Conservation (phyloP, 2,329 filamentous ascomycete genomes). For the Nannizziopsis barbatae region DNA sequence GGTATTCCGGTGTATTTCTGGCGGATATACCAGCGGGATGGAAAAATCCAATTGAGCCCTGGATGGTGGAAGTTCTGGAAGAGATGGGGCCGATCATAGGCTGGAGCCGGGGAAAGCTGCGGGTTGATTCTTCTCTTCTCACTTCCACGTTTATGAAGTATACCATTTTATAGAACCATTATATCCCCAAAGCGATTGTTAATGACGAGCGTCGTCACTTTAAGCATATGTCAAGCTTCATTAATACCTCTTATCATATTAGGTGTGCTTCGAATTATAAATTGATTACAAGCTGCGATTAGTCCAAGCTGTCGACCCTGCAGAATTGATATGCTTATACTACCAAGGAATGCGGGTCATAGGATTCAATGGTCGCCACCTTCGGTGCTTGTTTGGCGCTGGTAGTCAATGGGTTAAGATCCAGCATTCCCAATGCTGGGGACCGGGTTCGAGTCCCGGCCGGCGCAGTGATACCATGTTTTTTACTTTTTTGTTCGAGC, state of each 20-base stretch:
- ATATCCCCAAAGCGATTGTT: too few relatives aligned
- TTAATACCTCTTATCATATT: too few relatives aligned
- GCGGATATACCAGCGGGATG: slow-evolving; percentile 59
- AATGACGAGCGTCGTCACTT: too few relatives aligned
- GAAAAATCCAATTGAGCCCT: slow-evolving; percentile 23
- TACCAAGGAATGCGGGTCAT: background rate
- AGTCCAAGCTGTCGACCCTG: background rate
- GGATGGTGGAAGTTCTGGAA: slow-evolving; percentile 37
- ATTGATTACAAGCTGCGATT: background rate
- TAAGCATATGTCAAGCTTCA: too few relatives aligned
- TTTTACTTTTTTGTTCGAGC: background rate
- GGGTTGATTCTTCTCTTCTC: slow-evolving; percentile 1
- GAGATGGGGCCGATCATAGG: slow-evolving; percentile 9
- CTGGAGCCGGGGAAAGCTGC: background rate
- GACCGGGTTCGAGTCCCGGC: slow-evolving; percentile 13
- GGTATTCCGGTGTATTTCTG: slow-evolving; percentile 85
- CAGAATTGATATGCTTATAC: background rate
- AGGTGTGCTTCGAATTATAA: too few relatives aligned
- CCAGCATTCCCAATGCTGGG: slow-evolving; percentile 13
- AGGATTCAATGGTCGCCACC: background rate
- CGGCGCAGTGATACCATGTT: slow-evolving; percentile 4
- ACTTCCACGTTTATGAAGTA: background rate
- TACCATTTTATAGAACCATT: background rate
- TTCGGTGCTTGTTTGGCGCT: slow-evolving; percentile 4
- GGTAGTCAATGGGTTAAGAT: slow-evolving; percentile 14